These are phyloP conservation scores for Gastrodia elata DNA, from an alignment of 106 monocot genomes.

Conservation along the genomic window DNA sequence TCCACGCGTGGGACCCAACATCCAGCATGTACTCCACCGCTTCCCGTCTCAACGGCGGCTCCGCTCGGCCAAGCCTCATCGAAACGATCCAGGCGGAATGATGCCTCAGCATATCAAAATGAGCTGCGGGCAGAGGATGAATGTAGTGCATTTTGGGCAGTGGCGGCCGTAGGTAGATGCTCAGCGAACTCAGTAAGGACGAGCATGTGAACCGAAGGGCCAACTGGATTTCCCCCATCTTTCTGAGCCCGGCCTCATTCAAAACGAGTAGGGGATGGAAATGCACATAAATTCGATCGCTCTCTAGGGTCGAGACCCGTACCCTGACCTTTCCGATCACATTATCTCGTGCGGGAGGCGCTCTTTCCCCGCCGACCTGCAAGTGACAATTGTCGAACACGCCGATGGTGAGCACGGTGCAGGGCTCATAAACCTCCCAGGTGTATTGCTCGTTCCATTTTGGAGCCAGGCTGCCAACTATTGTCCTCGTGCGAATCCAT, in stretches of 20 bases:
- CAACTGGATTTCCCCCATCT: conserved; percentile 10
- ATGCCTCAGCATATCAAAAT: conserved; percentile 4
- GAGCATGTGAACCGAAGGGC: conserved; percentile 13
- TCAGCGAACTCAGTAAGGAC: conserved; percentile 8
- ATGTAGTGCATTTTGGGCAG: conserved; percentile 2
- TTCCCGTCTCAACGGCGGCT: conserved; percentile 12
- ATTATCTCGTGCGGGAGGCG: neutral
- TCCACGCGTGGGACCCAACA: conserved; percentile 5
- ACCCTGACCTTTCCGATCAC: conserved; percentile 16
- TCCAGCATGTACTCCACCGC: conserved; percentile 19
- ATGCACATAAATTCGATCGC: conserved; percentile 11
- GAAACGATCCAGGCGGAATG: conserved; percentile 14
- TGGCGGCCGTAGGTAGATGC: neutral
- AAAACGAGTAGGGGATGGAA: conserved; percentile 13
- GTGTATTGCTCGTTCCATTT: conserved; percentile 17
- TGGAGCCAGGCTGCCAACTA: conserved; percentile 2
- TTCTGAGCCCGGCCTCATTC: conserved; percentile 8
- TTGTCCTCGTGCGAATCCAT: conserved; percentile 13
- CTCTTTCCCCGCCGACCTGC: neutral
- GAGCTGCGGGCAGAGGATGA: neutral
- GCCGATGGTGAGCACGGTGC: conserved; percentile 16
- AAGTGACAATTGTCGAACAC: conserved; percentile 21
- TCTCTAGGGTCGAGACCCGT: conserved; percentile 18
- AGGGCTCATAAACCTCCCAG: conserved; percentile 24
- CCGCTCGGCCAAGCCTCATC: conserved; percentile 8